Evolutionary conservation across 2,329 filamentous ascomycete genomes (phyloP).

Genomic region (Pseudocercospora eumusae): DNA sequence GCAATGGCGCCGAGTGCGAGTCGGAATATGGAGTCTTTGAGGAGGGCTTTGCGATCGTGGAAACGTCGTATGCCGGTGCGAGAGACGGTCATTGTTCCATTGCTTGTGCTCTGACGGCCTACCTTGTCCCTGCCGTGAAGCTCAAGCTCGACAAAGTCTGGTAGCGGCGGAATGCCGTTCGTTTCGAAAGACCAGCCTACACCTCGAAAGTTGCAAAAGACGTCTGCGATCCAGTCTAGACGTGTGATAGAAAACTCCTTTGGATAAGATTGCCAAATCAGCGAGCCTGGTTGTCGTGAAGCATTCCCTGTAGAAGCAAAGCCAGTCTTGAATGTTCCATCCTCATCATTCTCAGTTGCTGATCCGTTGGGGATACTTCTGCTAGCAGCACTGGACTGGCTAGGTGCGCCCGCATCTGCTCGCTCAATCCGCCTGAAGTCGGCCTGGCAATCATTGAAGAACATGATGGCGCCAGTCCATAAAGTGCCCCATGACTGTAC

Average conservation of each 20-base stretch:
- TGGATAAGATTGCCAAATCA: slow-evolving; percentile 59
- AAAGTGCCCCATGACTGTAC: slow-evolving; percentile 56
- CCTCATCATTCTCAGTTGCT: neutral
- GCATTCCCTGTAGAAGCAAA: neutral
- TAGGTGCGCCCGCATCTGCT: slow-evolving; percentile 13
- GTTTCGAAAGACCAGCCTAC: slow-evolving; percentile 62
- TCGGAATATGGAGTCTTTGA: slow-evolving; percentile 40
- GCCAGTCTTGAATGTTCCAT: neutral
- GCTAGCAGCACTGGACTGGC: slow-evolving; percentile 8
- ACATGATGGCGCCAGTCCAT: slow-evolving; percentile 55
- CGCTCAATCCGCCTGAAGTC: slow-evolving; percentile 60
- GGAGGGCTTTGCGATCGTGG: slow-evolving; percentile 38
- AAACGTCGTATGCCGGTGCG: slow-evolving; percentile 43
- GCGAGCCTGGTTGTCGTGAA: neutral
- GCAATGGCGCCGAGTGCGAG: slow-evolving; percentile 63
- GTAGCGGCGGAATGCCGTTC: slow-evolving; percentile 49
- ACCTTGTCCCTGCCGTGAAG: slow-evolving; percentile 35
- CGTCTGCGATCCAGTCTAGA: slow-evolving; percentile 59
- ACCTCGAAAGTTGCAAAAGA: slow-evolving; percentile 61
- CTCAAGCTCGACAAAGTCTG: slow-evolving; percentile 41
- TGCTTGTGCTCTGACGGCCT: neutral
- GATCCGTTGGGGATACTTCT: neutral
- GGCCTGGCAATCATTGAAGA: slow-evolving; percentile 57
- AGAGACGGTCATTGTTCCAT: neutral
- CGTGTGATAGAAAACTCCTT: slow-evolving; percentile 51